These are phyloP conservation scores for Curvularia verruculosa DNA, from an alignment of 2,329 filamentous ascomycete genomes.

Conservation along the genomic window DNA sequence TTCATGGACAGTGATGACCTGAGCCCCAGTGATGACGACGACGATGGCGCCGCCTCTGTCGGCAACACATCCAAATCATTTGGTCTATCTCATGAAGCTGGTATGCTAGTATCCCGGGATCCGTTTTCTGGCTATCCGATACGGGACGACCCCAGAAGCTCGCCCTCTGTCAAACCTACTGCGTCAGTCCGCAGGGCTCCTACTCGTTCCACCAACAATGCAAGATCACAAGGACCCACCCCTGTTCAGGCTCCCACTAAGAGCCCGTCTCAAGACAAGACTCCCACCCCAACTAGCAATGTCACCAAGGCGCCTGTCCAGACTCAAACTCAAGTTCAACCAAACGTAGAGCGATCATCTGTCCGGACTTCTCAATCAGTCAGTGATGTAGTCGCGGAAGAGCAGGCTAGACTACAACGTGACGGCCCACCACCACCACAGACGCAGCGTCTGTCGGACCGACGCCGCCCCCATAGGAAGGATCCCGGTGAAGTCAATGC, in stretches of 20 bases:
- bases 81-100: conserved; percentile 41
- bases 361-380: conserved; percentile 18
- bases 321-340: conserved; percentile 1
- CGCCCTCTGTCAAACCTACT: conserved; percentile 8
- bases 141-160: conserved; percentile 7
- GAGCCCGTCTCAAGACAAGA: conserved; percentile 1
- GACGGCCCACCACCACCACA: conserved; percentile 21
- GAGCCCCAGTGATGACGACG: conserved; percentile 31
- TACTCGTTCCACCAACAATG: conserved; percentile 8
- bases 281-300: conserved; percentile 5
- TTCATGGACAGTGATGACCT: conserved; percentile 29
- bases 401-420: conserved; percentile 25
- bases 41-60: conserved; percentile 28
- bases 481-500: conserved; percentile 22
- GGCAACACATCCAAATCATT: conserved; percentile 44
- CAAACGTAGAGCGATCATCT: background rate
- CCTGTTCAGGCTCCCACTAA: conserved; percentile 4
- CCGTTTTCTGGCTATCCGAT: conserved; percentile 8
- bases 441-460: conserved; percentile 3
- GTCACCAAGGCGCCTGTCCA: conserved; percentile 1
- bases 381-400: conserved; percentile 24
- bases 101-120: conserved; percentile 30
- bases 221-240: conserved; percentile 2
- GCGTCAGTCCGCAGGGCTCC: conserved; percentile 1
- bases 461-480: conserved; percentile 12